These are phyloP conservation scores for Neoboletus brunneissimus DNA, from an alignment of 768 basidiomycete species.

Conservation along the genomic window DNA sequence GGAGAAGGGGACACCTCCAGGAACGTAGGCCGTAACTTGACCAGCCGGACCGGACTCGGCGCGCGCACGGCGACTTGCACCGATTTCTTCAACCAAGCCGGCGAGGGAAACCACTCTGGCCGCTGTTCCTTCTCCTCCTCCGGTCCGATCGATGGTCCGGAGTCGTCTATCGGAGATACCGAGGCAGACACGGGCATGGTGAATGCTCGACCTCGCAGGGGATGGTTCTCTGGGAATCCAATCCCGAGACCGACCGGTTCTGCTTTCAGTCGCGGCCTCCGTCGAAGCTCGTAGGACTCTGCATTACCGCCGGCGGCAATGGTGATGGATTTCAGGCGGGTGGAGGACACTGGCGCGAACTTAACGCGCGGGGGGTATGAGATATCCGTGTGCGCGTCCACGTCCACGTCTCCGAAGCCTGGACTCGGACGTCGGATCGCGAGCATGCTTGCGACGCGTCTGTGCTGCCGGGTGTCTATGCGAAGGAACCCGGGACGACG, in stretches of 20 bases:
- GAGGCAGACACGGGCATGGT: slow-evolving; percentile 16
- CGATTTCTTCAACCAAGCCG: background rate
- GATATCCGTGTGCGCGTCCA: background rate
- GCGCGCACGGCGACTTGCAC: background rate
- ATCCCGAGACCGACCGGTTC: slow-evolving; percentile 25
- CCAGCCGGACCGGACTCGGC: slow-evolving; percentile 1
- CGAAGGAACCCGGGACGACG: slow-evolving; percentile 20
- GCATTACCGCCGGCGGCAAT: background rate
- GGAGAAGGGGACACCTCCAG: slow-evolving; percentile 20
- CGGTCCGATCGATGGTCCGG: background rate
- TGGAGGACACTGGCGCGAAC: background rate
- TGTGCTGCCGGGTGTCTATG: slow-evolving; percentile 25
- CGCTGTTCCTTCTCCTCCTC: background rate
- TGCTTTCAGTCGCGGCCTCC: background rate
- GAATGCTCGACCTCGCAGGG: slow-evolving; percentile 14
- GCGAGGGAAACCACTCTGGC: slow-evolving; percentile 4
- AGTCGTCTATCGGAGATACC: background rate
- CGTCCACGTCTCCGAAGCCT: background rate
- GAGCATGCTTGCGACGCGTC: slow-evolving; percentile 27
- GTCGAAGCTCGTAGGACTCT: slow-evolving; percentile 17
- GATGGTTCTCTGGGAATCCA: slow-evolving; percentile 27
- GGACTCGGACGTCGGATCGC: slow-evolving; percentile 7
- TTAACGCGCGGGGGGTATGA: background rate
- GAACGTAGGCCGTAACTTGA: slow-evolving; percentile 14
- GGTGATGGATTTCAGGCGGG: background rate